These are phyloP conservation scores for Triadica sebifera DNA, from an alignment of 345 rosid genomes.

Conservation along the genomic window DNA sequence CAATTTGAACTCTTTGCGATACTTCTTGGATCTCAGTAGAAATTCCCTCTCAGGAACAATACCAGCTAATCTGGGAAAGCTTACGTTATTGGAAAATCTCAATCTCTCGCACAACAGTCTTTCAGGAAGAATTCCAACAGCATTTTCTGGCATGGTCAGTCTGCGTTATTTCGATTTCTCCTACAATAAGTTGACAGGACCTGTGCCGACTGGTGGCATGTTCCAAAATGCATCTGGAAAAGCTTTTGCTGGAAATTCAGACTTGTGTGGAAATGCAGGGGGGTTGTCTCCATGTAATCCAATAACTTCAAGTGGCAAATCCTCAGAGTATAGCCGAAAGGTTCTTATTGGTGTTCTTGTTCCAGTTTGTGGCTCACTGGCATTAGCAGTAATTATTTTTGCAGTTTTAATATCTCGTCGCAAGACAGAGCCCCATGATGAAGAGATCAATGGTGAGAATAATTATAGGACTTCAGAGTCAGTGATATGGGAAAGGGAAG, in stretches of 20 bases:
- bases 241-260: constrained; percentile 49
- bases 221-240: constrained; percentile 42
- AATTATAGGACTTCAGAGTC: constrained; percentile 24
- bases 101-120: constrained; percentile 56
- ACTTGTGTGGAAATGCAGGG: constrained; percentile 51
- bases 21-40: constrained; percentile 58
- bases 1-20: constrained; percentile 39
- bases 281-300: constrained; percentile 43
- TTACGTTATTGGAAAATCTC: constrained; percentile 41
- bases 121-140: constrained; percentile 47
- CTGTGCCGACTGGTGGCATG: constrained; percentile 38
- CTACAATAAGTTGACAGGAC: constrained; percentile 49
- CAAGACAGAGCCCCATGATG: constrained; percentile 25
- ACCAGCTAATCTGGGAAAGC: constrained; percentile 44
- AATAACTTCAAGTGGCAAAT: constrained; percentile 12
- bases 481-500: constrained; percentile 57
- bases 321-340: constrained; percentile 23
- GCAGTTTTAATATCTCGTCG: constrained; percentile 12
- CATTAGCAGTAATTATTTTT: constrained; percentile 20
- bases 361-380: constrained; percentile 32
- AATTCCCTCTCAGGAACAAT: constrained; percentile 57
- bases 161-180: constrained; percentile 54
- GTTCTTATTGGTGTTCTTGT: constrained; percentile 40
- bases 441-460: constrained; percentile 24
- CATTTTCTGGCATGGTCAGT: constrained; percentile 48